Evolutionary conservation across 768 basidiomycete species (phyloP), one percentile per base, ranked within the genome.

Genomic region (Rhizopogon sp.): DNA sequence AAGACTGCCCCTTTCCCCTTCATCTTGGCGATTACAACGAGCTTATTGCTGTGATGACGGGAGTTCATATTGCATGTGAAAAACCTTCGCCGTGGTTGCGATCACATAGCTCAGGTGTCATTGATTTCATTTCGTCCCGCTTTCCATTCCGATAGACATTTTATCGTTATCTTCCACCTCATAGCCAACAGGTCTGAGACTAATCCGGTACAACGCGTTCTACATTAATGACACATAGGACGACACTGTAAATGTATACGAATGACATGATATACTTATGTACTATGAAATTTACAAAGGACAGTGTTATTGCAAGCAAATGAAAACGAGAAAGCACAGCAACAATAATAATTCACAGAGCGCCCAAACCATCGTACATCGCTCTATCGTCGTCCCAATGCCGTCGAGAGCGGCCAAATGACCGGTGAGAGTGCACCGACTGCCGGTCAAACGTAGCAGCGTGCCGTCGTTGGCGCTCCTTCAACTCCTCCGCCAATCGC

Each of bases 401-500:
- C 53, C 67, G 52, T 58, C 65, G 57, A 43, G 9, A 16, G 14
- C 56, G 67, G 2, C 60, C 62, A 16, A n/a, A 51, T 3, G 67
- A 59, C 33, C 64, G 57, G 7, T 58, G 44, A 2, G 72, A 74
- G 37, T 58, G 63, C 0, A 66, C 35, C 28, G 75, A 77, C 1
- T 33, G 53, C 55, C 54, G 64, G 43, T 76, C 74, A 11, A 54
- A 53, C 7, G 66, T 64, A 2, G 66, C 64, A 6, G 54, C 57
- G 43, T 64, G 63, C 11, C 71, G 72, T 56, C 70, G 61, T 66
- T 65, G 58, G 62, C 64, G 69, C 50, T 70, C 70, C 63, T 75
- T 77, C 57, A 80, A 69, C 45, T 78, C 71, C 53, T 69, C 62
- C n/a, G 79, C 79, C 33, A 80, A 68, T 50, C 70, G 70, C 55